Percentiles rank a stretch among this genome's conserved stretches.
phyloP scores from a whole-genome alignment of 805 yeast species.

The Kuraishia hungarica region DNA sequence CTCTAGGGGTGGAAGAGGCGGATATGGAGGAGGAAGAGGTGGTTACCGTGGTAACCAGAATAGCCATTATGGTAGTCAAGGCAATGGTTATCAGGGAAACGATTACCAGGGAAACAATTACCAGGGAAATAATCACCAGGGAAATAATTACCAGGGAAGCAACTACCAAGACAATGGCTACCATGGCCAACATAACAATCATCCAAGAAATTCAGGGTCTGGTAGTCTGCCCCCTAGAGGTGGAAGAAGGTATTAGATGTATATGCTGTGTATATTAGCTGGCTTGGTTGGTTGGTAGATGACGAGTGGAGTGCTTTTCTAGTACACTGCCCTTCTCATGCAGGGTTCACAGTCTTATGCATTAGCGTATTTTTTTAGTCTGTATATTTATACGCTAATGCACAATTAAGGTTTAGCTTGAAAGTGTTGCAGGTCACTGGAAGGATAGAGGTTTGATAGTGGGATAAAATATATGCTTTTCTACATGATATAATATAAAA shows the following conservation, averaged over 20 bases:
- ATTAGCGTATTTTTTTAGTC: not conserved
- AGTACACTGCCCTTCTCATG: no score
- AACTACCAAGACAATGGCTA: conserved; percentile 11
- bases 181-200: conserved; percentile 7
- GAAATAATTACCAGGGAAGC: conserved; percentile 10
- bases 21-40: conserved; percentile 9
- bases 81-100: conserved; percentile 3
- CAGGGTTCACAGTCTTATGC: not conserved
- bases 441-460: no score
- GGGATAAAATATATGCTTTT: no score
- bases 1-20: conserved; percentile 3
- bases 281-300: not conserved
- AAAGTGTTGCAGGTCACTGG: no score
- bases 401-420: not conserved
- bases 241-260: not conserved
- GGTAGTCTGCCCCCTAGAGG: not conserved
- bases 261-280: not conserved
- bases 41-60: conserved; percentile 11
- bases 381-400: not conserved
- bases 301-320: not conserved
- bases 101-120: conserved; percentile 11
- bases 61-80: not conserved
- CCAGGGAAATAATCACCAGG: conserved; percentile 11
- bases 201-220: conserved; percentile 3
- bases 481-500: no score